Conservation (phyloP, 352 stramenopile genomes). For the Globisporangium rhizosaccharum region DNA sequence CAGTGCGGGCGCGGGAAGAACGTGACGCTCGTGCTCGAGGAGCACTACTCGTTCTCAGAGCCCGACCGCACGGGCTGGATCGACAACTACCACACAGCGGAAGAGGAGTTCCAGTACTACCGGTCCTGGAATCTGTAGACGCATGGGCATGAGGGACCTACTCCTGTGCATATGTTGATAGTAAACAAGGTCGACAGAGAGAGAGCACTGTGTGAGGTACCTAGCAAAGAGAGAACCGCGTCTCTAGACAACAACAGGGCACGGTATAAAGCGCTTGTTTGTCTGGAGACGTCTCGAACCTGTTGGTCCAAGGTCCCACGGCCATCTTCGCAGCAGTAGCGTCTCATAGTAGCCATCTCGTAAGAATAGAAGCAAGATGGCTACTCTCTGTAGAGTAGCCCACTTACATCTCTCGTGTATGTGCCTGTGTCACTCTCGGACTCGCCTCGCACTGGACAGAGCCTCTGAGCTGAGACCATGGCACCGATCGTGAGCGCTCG, state of each 20-base stretch:
- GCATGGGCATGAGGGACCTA: too few relatives aligned
- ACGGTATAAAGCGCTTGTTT: too few relatives aligned
- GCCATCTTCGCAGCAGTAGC: too few relatives aligned
- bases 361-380: not conserved
- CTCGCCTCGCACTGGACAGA: not conserved
- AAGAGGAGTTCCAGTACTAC: conserved; percentile 78
- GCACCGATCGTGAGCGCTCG: conserved; percentile 12
- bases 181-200: not conserved
- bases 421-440: not conserved
- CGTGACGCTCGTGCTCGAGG: conserved; percentile 50
- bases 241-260: too few relatives aligned
- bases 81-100: conserved; percentile 60
- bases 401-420: too few relatives aligned
- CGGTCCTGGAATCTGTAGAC: conserved; percentile 61
- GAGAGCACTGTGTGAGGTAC: too few relatives aligned
- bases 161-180: too few relatives aligned
- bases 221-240: too few relatives aligned
- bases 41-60: conserved; percentile 72
- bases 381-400: too few relatives aligned
- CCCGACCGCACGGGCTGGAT: conserved; percentile 57
- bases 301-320: too few relatives aligned
- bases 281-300: too few relatives aligned
- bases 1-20: conserved; percentile 44
- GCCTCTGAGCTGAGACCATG: conserved; percentile 1
- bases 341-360: too few relatives aligned